Conservation (phyloP, 164 flowering plant genomes). For the Piper longum region DNA sequence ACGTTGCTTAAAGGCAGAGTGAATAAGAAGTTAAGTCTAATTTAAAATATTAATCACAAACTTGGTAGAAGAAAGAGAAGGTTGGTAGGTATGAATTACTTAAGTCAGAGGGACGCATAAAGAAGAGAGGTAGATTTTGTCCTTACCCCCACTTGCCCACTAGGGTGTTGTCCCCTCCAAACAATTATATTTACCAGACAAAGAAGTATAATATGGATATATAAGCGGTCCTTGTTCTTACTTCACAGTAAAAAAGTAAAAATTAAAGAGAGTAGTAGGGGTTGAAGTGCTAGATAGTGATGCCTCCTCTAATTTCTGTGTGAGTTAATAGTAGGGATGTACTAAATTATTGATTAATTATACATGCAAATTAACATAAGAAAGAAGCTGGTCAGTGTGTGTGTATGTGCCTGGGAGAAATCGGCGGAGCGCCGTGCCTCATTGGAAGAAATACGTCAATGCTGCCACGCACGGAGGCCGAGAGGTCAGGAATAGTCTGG, state of each 20-base stretch:
- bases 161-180: neutral
- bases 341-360: too few species aligned
- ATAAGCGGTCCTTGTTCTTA: too few species aligned
- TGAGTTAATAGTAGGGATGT: neutral
- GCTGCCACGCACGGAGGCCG: slow-evolving; percentile 18
- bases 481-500: neutral
- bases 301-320: slow-evolving; percentile 3
- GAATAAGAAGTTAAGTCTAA: slow-evolving; percentile 6
- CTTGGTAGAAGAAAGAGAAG: neutral
- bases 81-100: neutral
- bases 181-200: neutral
- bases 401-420: slow-evolving; percentile 43
- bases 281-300: neutral
- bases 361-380: slow-evolving; percentile 4
- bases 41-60: neutral
- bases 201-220: neutral
- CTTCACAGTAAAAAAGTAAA: too few species aligned
- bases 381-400: slow-evolving; percentile 8
- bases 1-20: slow-evolving; percentile 20
- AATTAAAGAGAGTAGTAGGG: neutral
- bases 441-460: slow-evolving; percentile 32
- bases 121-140: neutral
- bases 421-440: slow-evolving; percentile 70
- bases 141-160: neutral
- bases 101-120: neutral